These are phyloP conservation scores for Gossypium herbaceum DNA, from an alignment of 345 rosid genomes.

Conservation along the genomic window DNA sequence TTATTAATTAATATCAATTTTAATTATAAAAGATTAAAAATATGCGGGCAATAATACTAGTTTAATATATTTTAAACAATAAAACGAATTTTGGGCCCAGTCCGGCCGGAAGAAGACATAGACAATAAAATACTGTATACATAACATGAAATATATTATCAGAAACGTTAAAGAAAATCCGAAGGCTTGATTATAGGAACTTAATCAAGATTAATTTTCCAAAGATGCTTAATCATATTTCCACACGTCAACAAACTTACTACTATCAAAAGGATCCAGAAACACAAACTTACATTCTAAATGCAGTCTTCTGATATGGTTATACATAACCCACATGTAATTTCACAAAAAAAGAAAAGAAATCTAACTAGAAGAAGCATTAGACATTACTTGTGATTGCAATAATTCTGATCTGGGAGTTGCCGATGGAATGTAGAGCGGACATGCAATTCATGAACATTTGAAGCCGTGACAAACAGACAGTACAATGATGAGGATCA, in stretches of 20 bases:
- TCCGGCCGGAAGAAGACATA: too few relatives aligned
- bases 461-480: conserved; percentile 40
- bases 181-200: too few relatives aligned
- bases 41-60: too few relatives aligned
- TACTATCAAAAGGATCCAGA: background rate
- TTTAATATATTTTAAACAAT: too few relatives aligned
- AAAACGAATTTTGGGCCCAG: too few relatives aligned
- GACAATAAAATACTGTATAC: too few relatives aligned
- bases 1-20: too few relatives aligned
- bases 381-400: background rate
- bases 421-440: background rate
- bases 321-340: background rate
- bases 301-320: background rate
- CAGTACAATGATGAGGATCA: conserved; percentile 59
- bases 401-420: background rate
- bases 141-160: too few relatives aligned
- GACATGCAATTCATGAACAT: conserved; percentile 22
- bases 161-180: too few relatives aligned
- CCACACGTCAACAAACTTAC: conserved; percentile 21
- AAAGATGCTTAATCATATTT: background rate
- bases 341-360: background rate
- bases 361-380: background rate
- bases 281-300: background rate
- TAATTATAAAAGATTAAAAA: too few relatives aligned
- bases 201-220: background rate